These are phyloP conservation scores for Dothistroma septosporum DNA, from an alignment of 2,329 filamentous ascomycete genomes.

Conservation along the genomic window DNA sequence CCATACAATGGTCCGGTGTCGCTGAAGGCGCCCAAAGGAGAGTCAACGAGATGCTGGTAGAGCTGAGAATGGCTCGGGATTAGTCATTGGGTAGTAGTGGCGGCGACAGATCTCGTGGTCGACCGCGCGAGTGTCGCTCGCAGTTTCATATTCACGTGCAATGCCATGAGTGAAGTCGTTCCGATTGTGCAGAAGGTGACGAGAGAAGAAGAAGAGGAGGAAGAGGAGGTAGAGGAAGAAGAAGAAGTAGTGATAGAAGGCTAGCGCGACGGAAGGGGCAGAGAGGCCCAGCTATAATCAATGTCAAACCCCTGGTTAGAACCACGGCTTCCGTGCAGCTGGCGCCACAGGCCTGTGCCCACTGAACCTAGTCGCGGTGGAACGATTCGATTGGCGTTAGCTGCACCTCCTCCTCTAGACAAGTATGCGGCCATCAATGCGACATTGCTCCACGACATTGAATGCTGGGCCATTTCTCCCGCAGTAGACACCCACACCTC, in stretches of 20 bases:
- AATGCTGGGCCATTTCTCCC: not conserved
- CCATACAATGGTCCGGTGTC: conserved; percentile 6
- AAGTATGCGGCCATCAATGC: not conserved
- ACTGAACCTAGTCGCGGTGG: not conserved
- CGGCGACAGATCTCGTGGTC: not conserved
- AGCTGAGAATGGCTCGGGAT: conserved; percentile 21
- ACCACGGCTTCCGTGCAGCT: not conserved
- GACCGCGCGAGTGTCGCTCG: not conserved
- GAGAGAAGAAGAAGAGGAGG: no score
- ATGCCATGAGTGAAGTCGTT: not conserved
- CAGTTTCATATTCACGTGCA: not conserved
- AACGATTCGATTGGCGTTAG: not conserved
- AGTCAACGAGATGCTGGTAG: conserved; percentile 30
- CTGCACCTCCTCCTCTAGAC: not conserved
- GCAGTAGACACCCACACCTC: not conserved
- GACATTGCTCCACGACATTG: not conserved
- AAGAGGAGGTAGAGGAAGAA: no score
- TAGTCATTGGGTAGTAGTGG: not conserved
- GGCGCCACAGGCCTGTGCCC: not conserved
- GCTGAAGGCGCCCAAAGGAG: conserved; percentile 17
- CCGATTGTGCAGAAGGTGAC: not conserved
- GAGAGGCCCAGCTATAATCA: not conserved
- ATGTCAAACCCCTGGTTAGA: no score
- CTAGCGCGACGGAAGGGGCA: not conserved
- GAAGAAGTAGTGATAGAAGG: no score